Percentiles rank a stretch among this genome's conserved stretches.
phyloP scores from a whole-genome alignment of 2,329 filamentous ascomycete species.

The Botrytis tulipae region DNA sequence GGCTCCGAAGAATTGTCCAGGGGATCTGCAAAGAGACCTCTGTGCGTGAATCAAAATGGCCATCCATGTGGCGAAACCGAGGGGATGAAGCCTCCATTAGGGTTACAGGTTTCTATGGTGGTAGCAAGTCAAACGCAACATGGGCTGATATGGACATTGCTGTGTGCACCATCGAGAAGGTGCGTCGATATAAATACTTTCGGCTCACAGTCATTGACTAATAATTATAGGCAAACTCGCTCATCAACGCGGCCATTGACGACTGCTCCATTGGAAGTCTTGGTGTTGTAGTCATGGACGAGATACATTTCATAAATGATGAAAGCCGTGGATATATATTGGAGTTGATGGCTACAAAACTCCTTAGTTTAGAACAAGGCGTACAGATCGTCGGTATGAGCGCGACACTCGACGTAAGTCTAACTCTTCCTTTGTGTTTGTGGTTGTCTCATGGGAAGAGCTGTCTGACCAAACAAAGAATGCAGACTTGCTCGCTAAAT shows the following conservation, averaged over 20 bases:
- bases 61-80: constrained; percentile 52
- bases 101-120: constrained; percentile 73
- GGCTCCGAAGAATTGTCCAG: constrained; percentile 66
- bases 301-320: constrained; percentile 81
- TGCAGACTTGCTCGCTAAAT: constrained; percentile 64
- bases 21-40: constrained; percentile 46
- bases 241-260: constrained; percentile 71
- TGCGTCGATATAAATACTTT: constrained; percentile 30
- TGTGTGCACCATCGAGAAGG: constrained; percentile 79
- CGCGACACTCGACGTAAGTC: constrained; percentile 66
- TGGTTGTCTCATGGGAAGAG: not conserved
- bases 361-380: constrained; percentile 64
- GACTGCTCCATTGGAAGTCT: constrained; percentile 64
- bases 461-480: constrained; percentile 50
- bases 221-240: constrained; percentile 61
- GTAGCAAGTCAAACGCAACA: constrained; percentile 62
- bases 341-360: constrained; percentile 71
- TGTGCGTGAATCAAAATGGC: constrained; percentile 25
- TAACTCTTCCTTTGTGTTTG: not conserved
- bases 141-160: constrained; percentile 77
- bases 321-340: constrained; percentile 74
- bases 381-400: constrained; percentile 79
- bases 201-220: not conserved
- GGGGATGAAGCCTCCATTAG: constrained; percentile 58
- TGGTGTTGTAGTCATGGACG: constrained; percentile 68